Percentiles rank a stretch among this genome's conserved stretches.
phyloP scores from a whole-genome alignment of 306 rosid genomes.

The Trifolium repens region DNA sequence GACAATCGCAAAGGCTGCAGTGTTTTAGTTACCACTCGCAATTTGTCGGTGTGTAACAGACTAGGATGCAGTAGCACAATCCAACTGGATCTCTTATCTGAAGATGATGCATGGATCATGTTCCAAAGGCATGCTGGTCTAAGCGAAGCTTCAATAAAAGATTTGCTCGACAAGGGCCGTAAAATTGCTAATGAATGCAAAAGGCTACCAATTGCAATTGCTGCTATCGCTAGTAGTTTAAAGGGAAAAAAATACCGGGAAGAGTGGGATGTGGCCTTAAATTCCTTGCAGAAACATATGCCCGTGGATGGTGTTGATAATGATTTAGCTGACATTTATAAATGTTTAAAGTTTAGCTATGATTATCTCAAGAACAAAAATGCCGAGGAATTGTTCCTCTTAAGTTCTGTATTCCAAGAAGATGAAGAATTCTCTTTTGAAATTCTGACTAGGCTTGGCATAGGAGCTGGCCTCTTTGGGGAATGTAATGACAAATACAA shows the following conservation, averaged over 20 bases:
- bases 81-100: not conserved
- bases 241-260: rapidly evolving
- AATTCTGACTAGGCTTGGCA: not conserved
- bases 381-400: slow-evolving; percentile 7
- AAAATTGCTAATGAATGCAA: slow-evolving; percentile 31
- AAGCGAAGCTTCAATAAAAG: not conserved
- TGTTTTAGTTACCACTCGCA: slow-evolving; percentile 23
- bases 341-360: slow-evolving; percentile 1
- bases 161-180: not conserved
- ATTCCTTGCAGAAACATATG: not conserved
- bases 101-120: slow-evolving; percentile 3
- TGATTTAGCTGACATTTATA: not conserved
- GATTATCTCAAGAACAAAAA: not conserved
- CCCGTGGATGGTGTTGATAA: not conserved
- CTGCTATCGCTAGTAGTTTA: not conserved
- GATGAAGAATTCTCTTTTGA: slow-evolving; percentile 32
- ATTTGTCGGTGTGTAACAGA: rapidly evolving
- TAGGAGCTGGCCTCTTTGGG: not conserved
- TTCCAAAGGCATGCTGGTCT: not conserved
- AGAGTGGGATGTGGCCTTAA: not conserved
- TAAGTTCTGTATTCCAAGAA: slow-evolving; percentile 37
- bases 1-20: not conserved
- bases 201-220: slow-evolving; percentile 35
- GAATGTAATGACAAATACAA: not conserved
- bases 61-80: not conserved